Evolutionary conservation across 371 early-diverging fungal genomes (phyloP).

Genomic region (Mucor irregularis): DNA sequence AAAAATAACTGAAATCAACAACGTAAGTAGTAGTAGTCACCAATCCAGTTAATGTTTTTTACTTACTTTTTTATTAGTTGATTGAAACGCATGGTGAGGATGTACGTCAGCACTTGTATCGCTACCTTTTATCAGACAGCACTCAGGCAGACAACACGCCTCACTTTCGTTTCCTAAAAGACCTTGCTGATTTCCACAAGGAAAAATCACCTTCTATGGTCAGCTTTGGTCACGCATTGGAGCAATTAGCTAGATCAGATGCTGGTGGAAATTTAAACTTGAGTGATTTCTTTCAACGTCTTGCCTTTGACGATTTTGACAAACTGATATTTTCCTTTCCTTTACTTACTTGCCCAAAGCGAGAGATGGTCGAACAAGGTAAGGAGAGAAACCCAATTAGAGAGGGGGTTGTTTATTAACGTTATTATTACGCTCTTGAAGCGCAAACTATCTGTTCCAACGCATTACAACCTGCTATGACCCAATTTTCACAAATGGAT

Average conservation of each 20-base stretch:
- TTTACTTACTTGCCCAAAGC: conserved; percentile 40
- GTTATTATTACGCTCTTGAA: conserved; percentile 1
- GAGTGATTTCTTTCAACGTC: conserved; percentile 38
- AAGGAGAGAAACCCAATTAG: background rate
- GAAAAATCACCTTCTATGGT: conserved; percentile 34
- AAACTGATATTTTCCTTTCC: conserved; percentile 45
- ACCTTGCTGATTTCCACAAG: conserved; percentile 33
- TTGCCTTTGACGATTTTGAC: conserved; percentile 47
- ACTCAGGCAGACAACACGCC: conserved; percentile 30
- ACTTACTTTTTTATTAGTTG: conserved; percentile 31
- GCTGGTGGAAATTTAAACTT: conserved; percentile 44
- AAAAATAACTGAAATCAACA: conserved; percentile 52
- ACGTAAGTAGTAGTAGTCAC: conserved; percentile 39
- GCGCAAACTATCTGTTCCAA: conserved; percentile 22
- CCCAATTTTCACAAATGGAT: background rate
- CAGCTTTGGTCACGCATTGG: conserved; percentile 48
- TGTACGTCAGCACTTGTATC: conserved; percentile 57
- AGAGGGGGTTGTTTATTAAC: background rate
- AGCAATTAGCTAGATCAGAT: conserved; percentile 47
- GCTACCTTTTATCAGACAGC: conserved; percentile 49
- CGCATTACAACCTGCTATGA: conserved; percentile 17
- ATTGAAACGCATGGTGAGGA: conserved; percentile 60
- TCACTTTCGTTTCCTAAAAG: conserved; percentile 50
- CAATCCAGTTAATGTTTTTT: background rate
- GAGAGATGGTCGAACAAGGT: conserved; percentile 53